These are phyloP conservation scores for Solanum gandarillasii DNA, from an alignment of 257 asterid species.

Conservation along the genomic window DNA sequence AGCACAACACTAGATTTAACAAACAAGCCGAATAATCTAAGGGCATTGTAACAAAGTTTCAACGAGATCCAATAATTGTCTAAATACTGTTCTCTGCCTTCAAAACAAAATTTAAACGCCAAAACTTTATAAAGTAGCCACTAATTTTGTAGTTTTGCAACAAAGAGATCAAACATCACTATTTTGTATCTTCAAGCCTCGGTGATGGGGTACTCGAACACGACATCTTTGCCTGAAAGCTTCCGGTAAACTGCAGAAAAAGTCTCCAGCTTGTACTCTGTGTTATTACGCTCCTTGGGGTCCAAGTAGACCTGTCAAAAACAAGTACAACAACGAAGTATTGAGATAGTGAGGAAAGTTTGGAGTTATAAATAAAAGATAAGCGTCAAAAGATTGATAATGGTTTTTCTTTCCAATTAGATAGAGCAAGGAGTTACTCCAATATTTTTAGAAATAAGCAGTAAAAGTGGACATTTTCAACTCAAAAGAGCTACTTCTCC, in stretches of 20 bases:
- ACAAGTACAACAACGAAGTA: neutral
- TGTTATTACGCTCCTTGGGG: conserved; percentile 29
- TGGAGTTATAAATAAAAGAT: neutral
- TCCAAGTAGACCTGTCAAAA: conserved; percentile 28
- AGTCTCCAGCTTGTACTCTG: conserved; percentile 38
- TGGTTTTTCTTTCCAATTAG: neutral
- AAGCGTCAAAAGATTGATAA: neutral
- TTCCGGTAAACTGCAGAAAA: conserved; percentile 35
- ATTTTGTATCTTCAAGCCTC: conserved; percentile 15
- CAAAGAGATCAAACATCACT: neutral
- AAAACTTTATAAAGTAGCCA: neutral
- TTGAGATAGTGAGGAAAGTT: neutral
- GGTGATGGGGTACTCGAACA: conserved; percentile 26
- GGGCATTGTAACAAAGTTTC: neutral
- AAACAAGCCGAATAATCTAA: neutral
- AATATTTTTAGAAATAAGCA: neutral
- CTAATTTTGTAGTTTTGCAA: neutral
- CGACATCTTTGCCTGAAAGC: conserved; percentile 43
- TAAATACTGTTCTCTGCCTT: neutral
- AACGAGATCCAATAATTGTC: neutral
- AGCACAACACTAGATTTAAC: neutral
- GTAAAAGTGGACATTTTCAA: neutral
- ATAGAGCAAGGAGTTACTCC: neutral
- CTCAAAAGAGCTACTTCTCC: neutral
- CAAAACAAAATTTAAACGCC: neutral